A percentile compares a stretch with the other conserved stretches of the same genome.
Evolutionary conservation across 2,329 filamentous ascomycete genomes (phyloP).

Genomic region (Calcarisporium arbuscula): DNA sequence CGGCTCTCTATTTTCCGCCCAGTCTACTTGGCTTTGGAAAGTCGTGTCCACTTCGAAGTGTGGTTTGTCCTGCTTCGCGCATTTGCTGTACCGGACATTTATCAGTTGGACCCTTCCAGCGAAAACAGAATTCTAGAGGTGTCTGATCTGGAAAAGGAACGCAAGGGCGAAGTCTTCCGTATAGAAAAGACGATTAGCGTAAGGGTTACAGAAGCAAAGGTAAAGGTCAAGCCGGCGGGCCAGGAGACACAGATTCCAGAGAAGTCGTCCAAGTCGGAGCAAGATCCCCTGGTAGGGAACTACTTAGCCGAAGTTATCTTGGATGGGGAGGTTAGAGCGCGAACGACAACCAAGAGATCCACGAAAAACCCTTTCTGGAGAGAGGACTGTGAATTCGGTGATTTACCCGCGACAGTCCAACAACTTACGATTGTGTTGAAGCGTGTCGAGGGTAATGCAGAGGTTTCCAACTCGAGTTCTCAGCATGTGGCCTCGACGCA

Average conservation of each 20-base stretch:
- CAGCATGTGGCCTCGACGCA: constrained; percentile 13
- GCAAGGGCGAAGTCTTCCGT: constrained; percentile 47
- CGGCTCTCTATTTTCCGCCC: constrained; percentile 75
- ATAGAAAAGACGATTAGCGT: constrained; percentile 55
- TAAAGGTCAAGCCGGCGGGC: constrained; percentile 33
- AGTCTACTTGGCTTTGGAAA: constrained; percentile 83
- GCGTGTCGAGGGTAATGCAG: constrained; percentile 46
- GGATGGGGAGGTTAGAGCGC: constrained; percentile 71
- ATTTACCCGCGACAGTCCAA: constrained; percentile 64
- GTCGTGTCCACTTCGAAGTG: constrained; percentile 85
- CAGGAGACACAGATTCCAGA: constrained; percentile 17
- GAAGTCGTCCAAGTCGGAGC: constrained; percentile 15
- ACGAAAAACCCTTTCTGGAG: constrained; percentile 76
- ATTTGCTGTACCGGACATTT: constrained; percentile 87
- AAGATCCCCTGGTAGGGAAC: constrained; percentile 52
- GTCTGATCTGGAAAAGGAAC: constrained; percentile 30
- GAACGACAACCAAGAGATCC: constrained; percentile 64
- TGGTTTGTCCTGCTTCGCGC: constrained; percentile 92
- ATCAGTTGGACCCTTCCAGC: constrained; percentile 51
- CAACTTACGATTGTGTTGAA: constrained; percentile 68
- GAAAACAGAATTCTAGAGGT: constrained; percentile 37
- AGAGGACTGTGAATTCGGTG: constrained; percentile 71
- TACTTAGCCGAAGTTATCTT: constrained; percentile 75
- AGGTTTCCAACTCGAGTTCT: constrained; percentile 33
- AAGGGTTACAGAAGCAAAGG: constrained; percentile 56